phyloP scores from a whole-genome alignment of 257 asterid species.

The Fraxinus excelsior region DNA sequence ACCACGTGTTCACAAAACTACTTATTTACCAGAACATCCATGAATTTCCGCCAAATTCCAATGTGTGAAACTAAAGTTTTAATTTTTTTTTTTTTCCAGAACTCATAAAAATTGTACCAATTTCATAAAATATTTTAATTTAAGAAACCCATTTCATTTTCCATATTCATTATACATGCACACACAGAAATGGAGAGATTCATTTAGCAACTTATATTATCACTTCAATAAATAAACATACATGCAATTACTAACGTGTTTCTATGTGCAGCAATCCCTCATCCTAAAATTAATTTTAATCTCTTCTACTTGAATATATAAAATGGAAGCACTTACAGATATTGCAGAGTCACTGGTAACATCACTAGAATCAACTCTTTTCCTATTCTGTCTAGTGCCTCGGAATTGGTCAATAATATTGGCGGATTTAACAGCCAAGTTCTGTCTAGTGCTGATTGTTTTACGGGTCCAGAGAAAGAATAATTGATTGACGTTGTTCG shows the following conservation, averaged over 20 bases:
- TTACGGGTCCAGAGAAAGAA: constrained; percentile 33
- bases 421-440: constrained; percentile 35
- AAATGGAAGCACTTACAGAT: constrained; percentile 42
- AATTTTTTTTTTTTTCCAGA: neutral
- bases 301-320: neutral
- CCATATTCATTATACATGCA: neutral
- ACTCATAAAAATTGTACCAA: constrained; percentile 6
- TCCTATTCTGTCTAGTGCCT: constrained; percentile 23
- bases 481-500: constrained; percentile 37
- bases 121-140: neutral
- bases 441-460: constrained; percentile 10
- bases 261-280: neutral
- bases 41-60: neutral
- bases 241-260: neutral
- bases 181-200: neutral
- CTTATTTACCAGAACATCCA: constrained; percentile 1
- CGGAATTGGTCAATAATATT: constrained; percentile 10
- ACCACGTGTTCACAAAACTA: neutral
- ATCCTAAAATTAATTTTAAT: neutral
- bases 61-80: constrained; percentile 1
- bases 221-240: neutral
- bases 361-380: constrained; percentile 24
- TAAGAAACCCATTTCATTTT: neutral
- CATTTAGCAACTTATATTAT: neutral
- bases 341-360: constrained; percentile 44